Evolutionary conservation across 805 yeast species (phyloP).

Genomic region (Candida michaelii): DNA sequence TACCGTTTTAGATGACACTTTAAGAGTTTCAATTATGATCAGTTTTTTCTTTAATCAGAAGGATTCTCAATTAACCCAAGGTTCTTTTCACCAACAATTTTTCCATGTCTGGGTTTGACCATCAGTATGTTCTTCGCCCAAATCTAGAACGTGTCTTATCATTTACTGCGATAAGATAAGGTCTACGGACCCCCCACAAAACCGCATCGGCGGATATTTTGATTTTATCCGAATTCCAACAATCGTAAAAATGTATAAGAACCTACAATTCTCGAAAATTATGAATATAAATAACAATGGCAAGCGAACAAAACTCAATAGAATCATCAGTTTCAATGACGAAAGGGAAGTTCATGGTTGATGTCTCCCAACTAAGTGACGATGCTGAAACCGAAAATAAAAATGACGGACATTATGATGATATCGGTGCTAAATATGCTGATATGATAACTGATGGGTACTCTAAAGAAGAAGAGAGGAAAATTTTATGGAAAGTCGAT

Average conservation of each 20-base stretch:
- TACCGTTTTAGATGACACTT: not conserved
- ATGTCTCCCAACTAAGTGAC: not conserved
- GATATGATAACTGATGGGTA: slow-evolving; percentile 15
- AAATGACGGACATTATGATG: slow-evolving; percentile 9
- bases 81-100: no score
- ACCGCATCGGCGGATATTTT: slow-evolving; percentile 2
- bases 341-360: not conserved
- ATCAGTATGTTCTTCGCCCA: not conserved
- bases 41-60: no score
- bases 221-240: not conserved
- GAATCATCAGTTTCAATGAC: not conserved
- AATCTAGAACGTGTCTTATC: no score
- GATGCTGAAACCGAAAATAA: not conserved
- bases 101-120: no score
- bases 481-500: slow-evolving; percentile 35
- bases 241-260: not conserved
- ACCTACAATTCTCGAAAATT: not conserved
- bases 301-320: not conserved
- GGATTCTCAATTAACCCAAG: no score
- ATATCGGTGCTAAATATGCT: slow-evolving; percentile 15
- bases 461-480: slow-evolving; percentile 4
- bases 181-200: not conserved
- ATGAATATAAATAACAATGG: not conserved
- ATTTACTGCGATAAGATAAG: not conserved
- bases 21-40: no score